These are phyloP conservation scores for Dryas octopetala DNA, from an alignment of 306 rosid genomes.

Conservation along the genomic window DNA sequence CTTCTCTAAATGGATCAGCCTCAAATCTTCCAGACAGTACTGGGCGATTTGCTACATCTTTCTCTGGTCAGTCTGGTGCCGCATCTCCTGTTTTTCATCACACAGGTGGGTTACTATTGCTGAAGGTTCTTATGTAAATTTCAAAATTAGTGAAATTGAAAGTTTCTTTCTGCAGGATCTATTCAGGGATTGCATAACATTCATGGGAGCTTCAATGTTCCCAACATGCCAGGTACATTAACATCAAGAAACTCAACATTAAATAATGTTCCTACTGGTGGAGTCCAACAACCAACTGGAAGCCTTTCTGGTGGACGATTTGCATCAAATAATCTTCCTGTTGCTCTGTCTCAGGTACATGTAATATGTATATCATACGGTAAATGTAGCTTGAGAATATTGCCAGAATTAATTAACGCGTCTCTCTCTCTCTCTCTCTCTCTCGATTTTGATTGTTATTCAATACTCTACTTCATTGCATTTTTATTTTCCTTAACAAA, in stretches of 20 bases:
- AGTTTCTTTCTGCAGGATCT: slow-evolving; percentile 56
- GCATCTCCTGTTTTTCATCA: slow-evolving; percentile 92
- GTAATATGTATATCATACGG: background rate
- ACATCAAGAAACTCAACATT: slow-evolving; percentile 78
- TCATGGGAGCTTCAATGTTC: slow-evolving; percentile 90
- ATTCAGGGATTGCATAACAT: slow-evolving; percentile 84
- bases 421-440: background rate
- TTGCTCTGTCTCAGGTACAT: slow-evolving; percentile 83
- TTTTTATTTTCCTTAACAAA: background rate
- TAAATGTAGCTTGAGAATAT: slow-evolving; percentile 9
- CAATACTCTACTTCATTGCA: background rate
- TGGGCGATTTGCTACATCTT: slow-evolving; percentile 80
- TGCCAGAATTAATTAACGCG: background rate
- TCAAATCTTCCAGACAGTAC: slow-evolving; percentile 83
- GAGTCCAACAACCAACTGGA: slow-evolving; percentile 89
- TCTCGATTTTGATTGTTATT: slow-evolving; percentile 7
- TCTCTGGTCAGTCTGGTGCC: slow-evolving; percentile 97
- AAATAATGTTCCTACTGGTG: slow-evolving; percentile 79
- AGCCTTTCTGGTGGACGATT: slow-evolving; percentile 87
- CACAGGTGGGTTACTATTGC: slow-evolving; percentile 62
- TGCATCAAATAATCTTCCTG: slow-evolving; percentile 80
- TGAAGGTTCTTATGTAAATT: slow-evolving; percentile 31
- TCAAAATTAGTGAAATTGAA: slow-evolving; percentile 34
- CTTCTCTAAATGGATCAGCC: slow-evolving; percentile 87
- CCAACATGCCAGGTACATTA: slow-evolving; percentile 70